phyloP scores from a whole-genome alignment of 208 protist genomes.

The Acanthamoeba divionensis region DNA sequence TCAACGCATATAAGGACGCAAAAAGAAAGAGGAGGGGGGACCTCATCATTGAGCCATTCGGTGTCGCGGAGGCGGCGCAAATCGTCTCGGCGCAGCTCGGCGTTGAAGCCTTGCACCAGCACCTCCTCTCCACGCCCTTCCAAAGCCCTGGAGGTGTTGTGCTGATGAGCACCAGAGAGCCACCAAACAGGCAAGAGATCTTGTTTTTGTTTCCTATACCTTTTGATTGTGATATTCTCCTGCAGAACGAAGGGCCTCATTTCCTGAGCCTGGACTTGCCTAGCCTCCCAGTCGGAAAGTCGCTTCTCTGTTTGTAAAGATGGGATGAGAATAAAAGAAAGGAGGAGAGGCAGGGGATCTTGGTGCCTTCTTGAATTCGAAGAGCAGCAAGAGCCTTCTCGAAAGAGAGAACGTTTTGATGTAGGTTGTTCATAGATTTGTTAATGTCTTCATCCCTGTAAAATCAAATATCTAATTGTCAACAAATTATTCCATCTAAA shows the following conservation, averaged over 20 bases:
- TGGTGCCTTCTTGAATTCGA: background rate
- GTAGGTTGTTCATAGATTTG: background rate
- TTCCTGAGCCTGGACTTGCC: too few species aligned
- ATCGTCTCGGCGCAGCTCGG: background rate
- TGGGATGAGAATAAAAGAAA: too few species aligned
- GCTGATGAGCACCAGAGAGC: background rate
- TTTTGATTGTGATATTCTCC: too few species aligned
- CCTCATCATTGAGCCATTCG: constrained; percentile 74
- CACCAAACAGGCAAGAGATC: background rate
- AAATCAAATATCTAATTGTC: too few species aligned
- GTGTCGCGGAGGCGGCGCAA: background rate
- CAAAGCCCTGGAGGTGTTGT: background rate
- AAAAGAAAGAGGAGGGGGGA: background rate
- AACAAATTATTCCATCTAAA: too few species aligned
- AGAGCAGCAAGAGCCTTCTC: background rate
- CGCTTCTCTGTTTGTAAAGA: too few species aligned
- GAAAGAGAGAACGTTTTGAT: background rate
- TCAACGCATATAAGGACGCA: background rate
- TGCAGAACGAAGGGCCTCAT: too few species aligned
- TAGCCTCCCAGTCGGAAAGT: too few species aligned
- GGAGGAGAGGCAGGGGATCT: too few species aligned
- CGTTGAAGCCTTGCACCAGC: background rate
- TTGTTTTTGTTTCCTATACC: background rate
- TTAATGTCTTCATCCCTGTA: background rate
- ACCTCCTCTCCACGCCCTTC: background rate